A percentile compares a stretch with the other conserved stretches of the same genome.
phyloP scores from a whole-genome alignment of 768 basidiomycete species.

The Pisolithus microcarpus region DNA sequence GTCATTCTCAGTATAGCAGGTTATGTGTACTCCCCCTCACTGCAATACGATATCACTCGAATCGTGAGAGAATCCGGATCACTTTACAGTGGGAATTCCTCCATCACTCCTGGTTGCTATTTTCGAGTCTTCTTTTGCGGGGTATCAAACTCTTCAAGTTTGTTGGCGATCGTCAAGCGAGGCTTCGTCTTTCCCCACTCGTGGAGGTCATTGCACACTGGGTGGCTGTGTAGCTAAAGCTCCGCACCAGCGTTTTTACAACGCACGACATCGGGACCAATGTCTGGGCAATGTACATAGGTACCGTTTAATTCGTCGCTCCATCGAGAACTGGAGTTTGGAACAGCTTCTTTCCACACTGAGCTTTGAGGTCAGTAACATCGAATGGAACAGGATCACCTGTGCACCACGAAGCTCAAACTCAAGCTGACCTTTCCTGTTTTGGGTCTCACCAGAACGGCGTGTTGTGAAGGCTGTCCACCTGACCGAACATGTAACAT shows the following conservation, averaged over 20 bases:
- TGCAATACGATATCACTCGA: not conserved
- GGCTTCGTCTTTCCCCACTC: not conserved
- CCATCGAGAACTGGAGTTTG: not conserved
- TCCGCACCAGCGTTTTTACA: not conserved
- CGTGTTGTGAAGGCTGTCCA: not conserved
- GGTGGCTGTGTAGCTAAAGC: not conserved
- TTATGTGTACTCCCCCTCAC: too few relatives aligned
- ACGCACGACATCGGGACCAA: not conserved
- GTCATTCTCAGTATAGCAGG: too few relatives aligned
- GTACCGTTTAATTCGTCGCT: not conserved
- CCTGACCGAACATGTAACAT: not conserved
- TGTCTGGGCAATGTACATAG: not conserved
- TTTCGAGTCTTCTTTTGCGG: slow-evolving; percentile 1
- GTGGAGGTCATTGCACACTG: not conserved
- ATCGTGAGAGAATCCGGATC: not conserved
- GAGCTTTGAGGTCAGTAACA: not conserved
- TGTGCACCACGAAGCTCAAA: not conserved
- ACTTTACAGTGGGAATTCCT: not conserved
- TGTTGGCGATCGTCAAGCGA: not conserved
- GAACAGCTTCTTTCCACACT: not conserved
- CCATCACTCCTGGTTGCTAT: not conserved
- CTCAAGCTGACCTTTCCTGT: not conserved
- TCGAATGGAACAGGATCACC: not conserved
- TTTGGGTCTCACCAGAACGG: not conserved
- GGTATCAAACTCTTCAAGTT: not conserved